Base-by-base conservation (phyloP, 2,329 filamentous ascomycete species). In the Cylindrodendrum hubeiense region DNA sequence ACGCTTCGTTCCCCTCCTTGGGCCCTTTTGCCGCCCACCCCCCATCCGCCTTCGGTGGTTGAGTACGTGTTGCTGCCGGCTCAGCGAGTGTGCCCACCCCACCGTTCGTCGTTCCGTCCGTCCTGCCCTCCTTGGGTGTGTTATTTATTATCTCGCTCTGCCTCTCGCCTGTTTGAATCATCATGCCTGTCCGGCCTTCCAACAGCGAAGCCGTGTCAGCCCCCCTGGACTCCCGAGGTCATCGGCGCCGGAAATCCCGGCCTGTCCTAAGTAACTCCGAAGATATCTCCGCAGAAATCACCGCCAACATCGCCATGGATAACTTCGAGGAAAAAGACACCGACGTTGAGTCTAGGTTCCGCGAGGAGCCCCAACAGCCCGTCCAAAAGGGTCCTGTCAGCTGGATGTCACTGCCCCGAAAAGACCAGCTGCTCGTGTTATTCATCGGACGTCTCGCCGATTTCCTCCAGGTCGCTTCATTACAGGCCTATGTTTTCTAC, bases 401-500 rank as follows among this genome's bases (percentile, higher is more conserved):
- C 67, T 94, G 92, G 92, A 82, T 83, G 59, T 89, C 89, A 1
- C 82, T 94, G 1, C 92, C 92, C 2, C 85, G 88, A 50, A 94
- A 93, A 77, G 85, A 88, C 65, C 91, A 94, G 76, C 84, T 94
- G 7, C 79, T 87, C 34, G 89, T 94, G 56, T 80, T 94, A 22
- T 92, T 91, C 12, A 81, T 93, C 26, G 89, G 90, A 51, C 89
- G 92, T 17, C 81, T 94, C 8, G 91, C 91, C 9, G 92, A 94
- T 75, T 93, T 92, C 49, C 79, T 95, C 39, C 91, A 92, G 5
- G 87, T 93, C 64, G 91, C 90, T 7, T 90, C 87, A 2, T 77
- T 92, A 34, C 87, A 91, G 73, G 86, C 89, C 44, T 94, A 93
- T 76, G 87, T 94, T 75, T 94, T 92, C 79, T 93, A 92, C 78